phyloP scores from a whole-genome alignment of 257 asterid species.

The Solanum etuberosum region DNA sequence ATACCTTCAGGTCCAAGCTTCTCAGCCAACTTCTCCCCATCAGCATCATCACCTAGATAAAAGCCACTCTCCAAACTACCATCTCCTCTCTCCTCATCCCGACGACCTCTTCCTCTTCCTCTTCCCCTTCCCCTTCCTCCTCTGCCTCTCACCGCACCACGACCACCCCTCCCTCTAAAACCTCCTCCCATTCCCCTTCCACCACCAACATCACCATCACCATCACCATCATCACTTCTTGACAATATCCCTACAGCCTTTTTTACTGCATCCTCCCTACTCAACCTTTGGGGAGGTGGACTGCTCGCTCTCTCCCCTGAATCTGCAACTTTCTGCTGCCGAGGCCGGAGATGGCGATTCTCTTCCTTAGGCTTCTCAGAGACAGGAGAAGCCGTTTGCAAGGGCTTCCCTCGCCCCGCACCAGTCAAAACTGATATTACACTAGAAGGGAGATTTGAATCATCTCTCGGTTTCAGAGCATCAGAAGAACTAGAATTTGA shows the following conservation, averaged over 20 bases:
- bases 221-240: slow-evolving; percentile 11
- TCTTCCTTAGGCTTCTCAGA: slow-evolving; percentile 26
- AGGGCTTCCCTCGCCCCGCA: slow-evolving; percentile 70
- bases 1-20: slow-evolving; percentile 58
- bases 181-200: slow-evolving; percentile 7
- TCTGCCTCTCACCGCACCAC: slow-evolving; percentile 21
- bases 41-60: slow-evolving; percentile 40
- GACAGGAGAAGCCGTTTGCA: background rate
- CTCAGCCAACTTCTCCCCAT: slow-evolving; percentile 51
- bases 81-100: slow-evolving; percentile 15
- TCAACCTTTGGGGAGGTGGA: slow-evolving; percentile 22
- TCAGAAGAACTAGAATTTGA: background rate
- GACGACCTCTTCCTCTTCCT: slow-evolving; percentile 15
- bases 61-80: slow-evolving; percentile 24
- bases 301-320: background rate
- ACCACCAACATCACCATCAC: slow-evolving; percentile 3
- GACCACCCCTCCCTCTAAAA: slow-evolving; percentile 24
- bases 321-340: background rate
- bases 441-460: slow-evolving; percentile 9
- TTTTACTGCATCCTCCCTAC: slow-evolving; percentile 41
- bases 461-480: background rate
- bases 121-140: slow-evolving; percentile 9
- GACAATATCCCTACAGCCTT: slow-evolving; percentile 46
- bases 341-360: slow-evolving; percentile 42
- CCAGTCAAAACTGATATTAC: slow-evolving; percentile 23